phyloP scores from a whole-genome alignment of 176 grass and related monocot species.

The Cymbopogon citratus region DNA sequence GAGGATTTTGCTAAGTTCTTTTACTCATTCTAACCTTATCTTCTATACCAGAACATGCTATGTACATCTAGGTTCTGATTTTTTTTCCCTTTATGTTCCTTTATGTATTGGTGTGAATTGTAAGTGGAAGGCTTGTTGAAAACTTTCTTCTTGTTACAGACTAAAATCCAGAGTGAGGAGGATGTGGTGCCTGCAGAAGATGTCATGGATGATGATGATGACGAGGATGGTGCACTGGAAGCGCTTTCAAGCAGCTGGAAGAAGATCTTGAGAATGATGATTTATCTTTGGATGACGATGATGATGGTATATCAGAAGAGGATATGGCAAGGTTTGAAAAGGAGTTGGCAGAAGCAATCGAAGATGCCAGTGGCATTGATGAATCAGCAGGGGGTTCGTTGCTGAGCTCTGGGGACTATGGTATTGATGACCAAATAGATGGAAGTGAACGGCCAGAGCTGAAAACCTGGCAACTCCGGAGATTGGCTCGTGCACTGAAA shows the following conservation, averaged over 20 bases:
- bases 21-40: not conserved
- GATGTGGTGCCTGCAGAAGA: slow-evolving; percentile 20
- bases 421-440: slow-evolving; percentile 22
- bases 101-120: not conserved
- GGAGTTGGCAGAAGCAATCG: slow-evolving; percentile 66
- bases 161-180: slow-evolving; percentile 39
- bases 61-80: too few species aligned
- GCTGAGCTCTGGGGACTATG: not conserved
- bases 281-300: slow-evolving; percentile 42
- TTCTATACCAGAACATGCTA: not conserved
- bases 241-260: slow-evolving; percentile 76
- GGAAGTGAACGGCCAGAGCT: slow-evolving; percentile 30
- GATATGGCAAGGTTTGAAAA: slow-evolving; percentile 73
- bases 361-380: slow-evolving; percentile 29
- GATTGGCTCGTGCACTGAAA: slow-evolving; percentile 72
- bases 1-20: not conserved
- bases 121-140: not conserved
- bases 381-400: slow-evolving; percentile 18
- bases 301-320: slow-evolving; percentile 80
- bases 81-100: not conserved
- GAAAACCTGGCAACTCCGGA: slow-evolving; percentile 80
- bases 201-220: slow-evolving; percentile 27
- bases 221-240: slow-evolving; percentile 56
- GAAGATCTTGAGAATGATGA: slow-evolving; percentile 75
- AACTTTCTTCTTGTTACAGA: slow-evolving; percentile 15